These are phyloP conservation scores for Juncus effusus DNA, from an alignment of 176 grass and related monocot species.

Conservation along the genomic window DNA sequence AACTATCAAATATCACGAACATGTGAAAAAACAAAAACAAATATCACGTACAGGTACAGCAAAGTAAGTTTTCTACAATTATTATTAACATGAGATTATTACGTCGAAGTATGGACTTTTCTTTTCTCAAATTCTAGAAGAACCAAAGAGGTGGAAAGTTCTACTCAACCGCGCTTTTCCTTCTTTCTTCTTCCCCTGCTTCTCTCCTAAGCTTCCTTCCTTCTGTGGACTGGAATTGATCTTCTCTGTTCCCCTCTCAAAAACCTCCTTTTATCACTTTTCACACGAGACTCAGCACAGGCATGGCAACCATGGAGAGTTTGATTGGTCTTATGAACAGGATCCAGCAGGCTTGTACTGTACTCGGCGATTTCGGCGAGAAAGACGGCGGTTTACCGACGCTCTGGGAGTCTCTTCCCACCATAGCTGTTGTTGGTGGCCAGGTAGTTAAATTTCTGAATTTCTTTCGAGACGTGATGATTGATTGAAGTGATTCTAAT, in stretches of 20 bases:
- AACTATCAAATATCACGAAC: no score
- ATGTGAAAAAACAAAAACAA: no score
- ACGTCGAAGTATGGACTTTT: no score
- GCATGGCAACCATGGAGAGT: constrained; percentile 53
- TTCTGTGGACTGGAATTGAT: no score
- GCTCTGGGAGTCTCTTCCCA: constrained; percentile 69
- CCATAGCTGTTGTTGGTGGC: constrained; percentile 71
- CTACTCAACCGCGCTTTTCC: constrained; percentile 8
- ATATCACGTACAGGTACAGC: no score
- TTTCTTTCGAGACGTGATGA: background rate
- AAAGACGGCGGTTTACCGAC: constrained; percentile 35
- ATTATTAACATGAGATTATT: no score
- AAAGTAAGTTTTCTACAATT: no score
- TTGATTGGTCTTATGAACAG: constrained; percentile 68
- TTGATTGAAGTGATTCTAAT: background rate
- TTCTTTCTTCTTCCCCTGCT: constrained; percentile 3
- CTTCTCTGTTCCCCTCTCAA: background rate
- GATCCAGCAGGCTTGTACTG: constrained; percentile 69
- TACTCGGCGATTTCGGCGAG: constrained; percentile 54
- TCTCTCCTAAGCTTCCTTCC: background rate
- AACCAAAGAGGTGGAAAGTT: no score
- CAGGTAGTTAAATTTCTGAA: constrained; percentile 35
- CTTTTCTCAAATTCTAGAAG: no score
- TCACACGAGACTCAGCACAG: background rate
- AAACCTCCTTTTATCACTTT: background rate